phyloP scores from a whole-genome alignment of 73 alveolate species.

The Paramecium octaurelia region DNA sequence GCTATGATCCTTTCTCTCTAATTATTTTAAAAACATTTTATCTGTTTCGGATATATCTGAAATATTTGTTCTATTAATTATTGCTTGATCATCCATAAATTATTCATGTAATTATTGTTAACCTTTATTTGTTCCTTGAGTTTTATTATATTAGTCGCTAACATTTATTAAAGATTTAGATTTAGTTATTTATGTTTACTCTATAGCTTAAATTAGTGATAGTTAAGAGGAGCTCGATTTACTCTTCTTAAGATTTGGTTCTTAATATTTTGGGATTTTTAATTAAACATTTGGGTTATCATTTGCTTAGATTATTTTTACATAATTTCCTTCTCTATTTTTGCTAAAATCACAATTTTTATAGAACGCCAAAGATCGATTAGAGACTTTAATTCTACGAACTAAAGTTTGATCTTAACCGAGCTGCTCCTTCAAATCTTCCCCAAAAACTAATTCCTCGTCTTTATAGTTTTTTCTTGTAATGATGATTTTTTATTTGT shows the following conservation, averaged over 20 bases:
- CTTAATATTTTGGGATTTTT: neutral
- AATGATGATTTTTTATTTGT: neutral
- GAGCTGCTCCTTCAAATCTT: neutral
- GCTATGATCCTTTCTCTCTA: neutral
- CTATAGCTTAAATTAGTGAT: neutral
- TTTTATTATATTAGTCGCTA: neutral
- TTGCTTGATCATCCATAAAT: neutral
- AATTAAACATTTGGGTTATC: neutral
- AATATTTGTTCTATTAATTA: neutral
- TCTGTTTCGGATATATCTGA: slow-evolving; percentile 6
- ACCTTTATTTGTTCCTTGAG: neutral
- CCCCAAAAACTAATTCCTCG: neutral
- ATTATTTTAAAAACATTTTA: neutral
- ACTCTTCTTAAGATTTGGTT: neutral
- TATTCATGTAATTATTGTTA: neutral
- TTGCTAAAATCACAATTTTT: neutral
- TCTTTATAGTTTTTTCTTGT: neutral
- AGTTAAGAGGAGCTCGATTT: neutral
- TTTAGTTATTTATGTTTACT: neutral
- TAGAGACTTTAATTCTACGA: neutral
- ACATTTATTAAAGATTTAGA: neutral
- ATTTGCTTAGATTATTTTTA: neutral
- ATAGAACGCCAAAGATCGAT: neutral
- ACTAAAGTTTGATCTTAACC: neutral
- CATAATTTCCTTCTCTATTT: neutral